Base-by-base conservation (phyloP, 1,139 yeast genomes). In the Nadsonia starkeyi-henricii region DNA sequence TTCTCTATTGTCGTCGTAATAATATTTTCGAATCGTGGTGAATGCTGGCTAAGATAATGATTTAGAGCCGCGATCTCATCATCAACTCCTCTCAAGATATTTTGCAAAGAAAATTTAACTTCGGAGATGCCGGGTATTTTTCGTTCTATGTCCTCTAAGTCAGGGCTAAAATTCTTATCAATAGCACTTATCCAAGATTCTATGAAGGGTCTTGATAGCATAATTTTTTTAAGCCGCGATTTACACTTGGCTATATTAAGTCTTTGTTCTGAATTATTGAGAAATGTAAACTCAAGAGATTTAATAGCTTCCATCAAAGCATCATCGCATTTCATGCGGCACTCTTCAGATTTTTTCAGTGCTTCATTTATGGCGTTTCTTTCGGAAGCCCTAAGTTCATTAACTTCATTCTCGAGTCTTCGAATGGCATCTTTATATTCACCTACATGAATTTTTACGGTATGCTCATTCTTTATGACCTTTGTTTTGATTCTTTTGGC, bases 401-500 rank as follows among this genome's bases (percentile, higher is more conserved):
- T 85, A 50, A 88, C 85, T 62, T 85, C 91, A 51, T 73, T 76
- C 54, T 79, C 79, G 58, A 85, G 95, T 56, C 84, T 89, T 1
- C 89, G 79, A 41, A 88, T 86, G 81, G 85, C 82, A 64, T 83
- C 82, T 59, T 85, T 67, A 60, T 88, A 88, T 1, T 93, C 81
- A 0, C 94, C 89, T 44, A 89, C 94, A 65, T 88, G 96, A 45
- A 94, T 72, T 60, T 82, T 86, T 51, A 88, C 71, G 52, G 79
- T 81, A 52, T 80, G 88, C 54, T 79, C 81, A 59, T 88, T 89
- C 54, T 94, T 68, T 2, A 77, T 72, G 1, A 84, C 71, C 58
- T 85, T 85, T 0, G 96, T 89, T 60, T 85, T 85, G 57, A 89
- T 89, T 57, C 84, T 89, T 58, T 86, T 86, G 18, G 96, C 96